phyloP scores from a whole-genome alignment of 164 flowering plant genomes.

The Nymphaea thermarum region DNA sequence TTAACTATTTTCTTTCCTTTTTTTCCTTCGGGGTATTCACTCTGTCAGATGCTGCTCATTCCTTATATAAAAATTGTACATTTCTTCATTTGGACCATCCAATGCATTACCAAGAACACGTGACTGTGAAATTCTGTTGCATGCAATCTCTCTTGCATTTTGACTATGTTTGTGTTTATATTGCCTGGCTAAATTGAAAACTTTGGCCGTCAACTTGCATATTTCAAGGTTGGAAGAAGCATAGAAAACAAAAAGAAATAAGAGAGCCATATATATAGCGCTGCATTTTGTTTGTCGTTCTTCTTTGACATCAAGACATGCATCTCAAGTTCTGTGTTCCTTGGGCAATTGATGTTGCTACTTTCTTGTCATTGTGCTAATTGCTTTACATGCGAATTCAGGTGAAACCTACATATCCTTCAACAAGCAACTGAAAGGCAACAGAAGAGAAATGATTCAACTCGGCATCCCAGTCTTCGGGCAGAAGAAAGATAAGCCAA shows the following conservation, averaged over 20 bases:
- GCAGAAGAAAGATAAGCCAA: conserved; percentile 27
- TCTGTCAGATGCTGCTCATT: no score
- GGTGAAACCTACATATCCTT: conserved; percentile 79
- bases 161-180: no score
- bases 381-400: conserved; percentile 8
- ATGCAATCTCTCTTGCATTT: no score
- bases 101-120: no score
- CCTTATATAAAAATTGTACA: no score
- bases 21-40: no score
- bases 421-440: conserved; percentile 84
- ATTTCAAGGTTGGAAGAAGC: not conserved
- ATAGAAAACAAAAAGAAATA: not conserved
- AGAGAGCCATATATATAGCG: not conserved
- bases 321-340: not conserved
- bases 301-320: not conserved
- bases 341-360: not conserved
- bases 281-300: not conserved
- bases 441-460: conserved; percentile 84
- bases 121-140: no score
- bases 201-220: not conserved
- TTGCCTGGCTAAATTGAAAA: not conserved
- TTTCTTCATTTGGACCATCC: no score
- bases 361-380: not conserved
- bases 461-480: conserved; percentile 86
- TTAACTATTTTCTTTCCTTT: no score